These are phyloP conservation scores for Pleurotus eryngii DNA, from an alignment of 768 basidiomycete species.

Conservation along the genomic window DNA sequence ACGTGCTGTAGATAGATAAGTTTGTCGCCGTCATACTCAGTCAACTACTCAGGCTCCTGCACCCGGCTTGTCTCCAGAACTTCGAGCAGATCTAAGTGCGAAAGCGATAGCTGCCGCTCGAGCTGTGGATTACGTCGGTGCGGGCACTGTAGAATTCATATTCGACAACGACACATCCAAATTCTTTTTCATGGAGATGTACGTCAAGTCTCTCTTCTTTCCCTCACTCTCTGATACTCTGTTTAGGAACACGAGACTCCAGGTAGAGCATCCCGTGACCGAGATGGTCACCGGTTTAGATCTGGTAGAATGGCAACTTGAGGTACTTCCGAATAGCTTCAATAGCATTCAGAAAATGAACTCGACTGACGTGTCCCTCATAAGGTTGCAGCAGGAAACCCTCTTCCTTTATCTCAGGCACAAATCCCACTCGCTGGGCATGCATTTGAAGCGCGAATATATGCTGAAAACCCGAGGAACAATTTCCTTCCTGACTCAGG, in stretches of 20 bases:
- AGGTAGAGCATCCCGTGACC: slow-evolving; percentile 91
- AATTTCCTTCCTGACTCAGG: slow-evolving; percentile 93
- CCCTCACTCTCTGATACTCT: not conserved
- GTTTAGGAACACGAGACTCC: slow-evolving; percentile 75
- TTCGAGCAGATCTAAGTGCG: slow-evolving; percentile 75
- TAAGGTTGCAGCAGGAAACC: slow-evolving; percentile 85
- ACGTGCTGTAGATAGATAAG: slow-evolving; percentile 7
- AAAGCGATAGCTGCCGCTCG: slow-evolving; percentile 92
- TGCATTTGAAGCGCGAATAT: slow-evolving; percentile 93
- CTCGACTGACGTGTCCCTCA: not conserved
- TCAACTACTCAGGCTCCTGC: slow-evolving; percentile 68
- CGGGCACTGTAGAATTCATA: slow-evolving; percentile 95
- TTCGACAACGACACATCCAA: slow-evolving; percentile 85
- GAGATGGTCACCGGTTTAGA: slow-evolving; percentile 95
- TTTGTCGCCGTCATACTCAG: not conserved
- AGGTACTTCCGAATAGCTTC: slow-evolving; percentile 37
- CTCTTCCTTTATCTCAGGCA: slow-evolving; percentile 72
- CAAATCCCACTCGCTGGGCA: slow-evolving; percentile 87
- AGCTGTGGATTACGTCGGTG: slow-evolving; percentile 89
- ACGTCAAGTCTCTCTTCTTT: slow-evolving; percentile 19
- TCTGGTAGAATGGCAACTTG: slow-evolving; percentile 93
- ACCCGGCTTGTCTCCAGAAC: slow-evolving; percentile 76
- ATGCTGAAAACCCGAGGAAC: slow-evolving; percentile 92
- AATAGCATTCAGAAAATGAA: not conserved
- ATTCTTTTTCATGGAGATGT: slow-evolving; percentile 98